These are phyloP conservation scores for Colletotrichum incanum DNA, from an alignment of 2,329 filamentous ascomycete species.

Conservation along the genomic window DNA sequence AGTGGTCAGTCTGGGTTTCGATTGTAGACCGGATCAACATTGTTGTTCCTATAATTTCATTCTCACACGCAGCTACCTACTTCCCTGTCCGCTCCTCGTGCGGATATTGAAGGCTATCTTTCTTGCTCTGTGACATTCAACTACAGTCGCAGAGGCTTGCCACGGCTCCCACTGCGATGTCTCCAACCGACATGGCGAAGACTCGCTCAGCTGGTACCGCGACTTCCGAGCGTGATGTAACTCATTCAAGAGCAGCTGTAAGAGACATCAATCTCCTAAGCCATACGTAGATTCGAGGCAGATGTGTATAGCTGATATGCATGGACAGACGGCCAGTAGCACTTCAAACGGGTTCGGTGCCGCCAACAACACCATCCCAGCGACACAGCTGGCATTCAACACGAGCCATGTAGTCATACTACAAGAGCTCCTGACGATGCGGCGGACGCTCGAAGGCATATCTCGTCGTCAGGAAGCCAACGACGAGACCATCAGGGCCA, in stretches of 20 bases:
- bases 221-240: neutral
- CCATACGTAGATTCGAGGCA: neutral
- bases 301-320: neutral
- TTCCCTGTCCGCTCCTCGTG: neutral
- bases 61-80: no score
- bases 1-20: no score
- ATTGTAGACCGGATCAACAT: neutral
- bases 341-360: neutral
- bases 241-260: neutral
- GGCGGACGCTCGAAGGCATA: slow-evolving; percentile 4
- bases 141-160: neutral
- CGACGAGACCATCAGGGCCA: slow-evolving; percentile 5
- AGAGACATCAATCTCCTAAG: neutral
- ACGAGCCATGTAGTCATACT: slow-evolving; percentile 11
- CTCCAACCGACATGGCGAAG: neutral
- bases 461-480: slow-evolving; percentile 11
- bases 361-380: slow-evolving; percentile 1
- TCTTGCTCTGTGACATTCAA: neutral
- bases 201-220: neutral
- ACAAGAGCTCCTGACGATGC: slow-evolving; percentile 13
- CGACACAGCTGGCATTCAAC: slow-evolving; percentile 13
- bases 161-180: neutral
- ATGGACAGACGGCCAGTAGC: neutral
- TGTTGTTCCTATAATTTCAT: no score
- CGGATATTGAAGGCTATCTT: no score